phyloP scores from a whole-genome alignment of 805 yeast species.

The Candida gorgasii region DNA sequence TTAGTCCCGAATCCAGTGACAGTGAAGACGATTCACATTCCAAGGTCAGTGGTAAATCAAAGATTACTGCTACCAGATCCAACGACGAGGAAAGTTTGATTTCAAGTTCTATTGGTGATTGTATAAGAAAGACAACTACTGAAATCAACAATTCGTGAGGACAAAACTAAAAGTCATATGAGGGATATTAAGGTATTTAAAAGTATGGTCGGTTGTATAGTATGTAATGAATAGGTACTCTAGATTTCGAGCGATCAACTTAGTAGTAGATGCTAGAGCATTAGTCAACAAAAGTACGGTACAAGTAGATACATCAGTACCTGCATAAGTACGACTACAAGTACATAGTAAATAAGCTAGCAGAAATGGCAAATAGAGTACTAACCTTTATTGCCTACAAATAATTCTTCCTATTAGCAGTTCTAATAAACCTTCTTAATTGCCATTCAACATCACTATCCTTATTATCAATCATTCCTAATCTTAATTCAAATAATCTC shows the following conservation, averaged over 20 bases:
- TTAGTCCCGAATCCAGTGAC: constrained; percentile 30
- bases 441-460: constrained; percentile 99
- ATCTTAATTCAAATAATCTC: constrained; percentile 82
- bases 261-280: no score
- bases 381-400: constrained; percentile 26
- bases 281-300: no score
- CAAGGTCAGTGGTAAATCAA: constrained; percentile 12
- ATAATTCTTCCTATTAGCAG: constrained; percentile 94
- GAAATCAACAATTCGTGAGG: constrained; percentile 27
- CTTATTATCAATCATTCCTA: constrained; percentile 91
- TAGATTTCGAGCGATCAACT: no score
- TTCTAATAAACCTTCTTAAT: constrained; percentile 86
- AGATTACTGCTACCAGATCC: constrained; percentile 11
- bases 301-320: no score
- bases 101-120: constrained; percentile 40
- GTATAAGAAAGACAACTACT: constrained; percentile 39
- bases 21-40: constrained; percentile 18
- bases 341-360: no score
- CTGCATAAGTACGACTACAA: no score
- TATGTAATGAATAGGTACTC: constrained; percentile 4
- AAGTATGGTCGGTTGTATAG: constrained; percentile 9
- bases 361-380: not conserved
- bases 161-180: not conserved
- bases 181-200: not conserved
- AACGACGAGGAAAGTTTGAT: constrained; percentile 39